Conservation (phyloP, 345 rosid species). For the Dimocarpus longan region DNA sequence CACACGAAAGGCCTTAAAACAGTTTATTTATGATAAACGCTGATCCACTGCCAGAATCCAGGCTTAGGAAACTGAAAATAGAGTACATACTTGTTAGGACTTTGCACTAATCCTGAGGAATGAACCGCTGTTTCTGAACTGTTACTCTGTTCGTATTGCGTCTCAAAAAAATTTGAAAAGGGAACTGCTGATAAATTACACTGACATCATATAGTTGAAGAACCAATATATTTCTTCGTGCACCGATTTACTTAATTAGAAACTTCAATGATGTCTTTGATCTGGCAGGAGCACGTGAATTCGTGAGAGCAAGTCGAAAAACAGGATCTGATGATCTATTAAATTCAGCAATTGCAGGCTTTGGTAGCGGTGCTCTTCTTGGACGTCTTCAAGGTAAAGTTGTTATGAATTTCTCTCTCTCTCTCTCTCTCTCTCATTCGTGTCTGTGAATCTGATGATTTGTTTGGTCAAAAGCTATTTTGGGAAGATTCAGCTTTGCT, state of each 20-base stretch:
- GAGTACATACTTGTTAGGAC: not conserved
- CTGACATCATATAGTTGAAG: not conserved
- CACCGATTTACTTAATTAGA: not conserved
- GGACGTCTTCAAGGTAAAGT: conserved; percentile 81
- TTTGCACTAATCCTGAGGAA: not conserved
- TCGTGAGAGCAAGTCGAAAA: conserved; percentile 65
- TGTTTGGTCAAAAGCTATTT: conserved; percentile 2
- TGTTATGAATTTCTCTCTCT: not conserved
- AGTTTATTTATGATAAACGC: not conserved
- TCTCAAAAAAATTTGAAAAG: too few species aligned
- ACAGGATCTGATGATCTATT: conserved; percentile 67
- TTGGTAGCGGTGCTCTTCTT: conserved; percentile 77
- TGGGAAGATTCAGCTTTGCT: conserved; percentile 9
- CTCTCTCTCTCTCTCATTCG: not conserved
- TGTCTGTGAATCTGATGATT: not conserved
- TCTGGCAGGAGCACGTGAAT: conserved; percentile 76
- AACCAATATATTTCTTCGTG: not conserved
- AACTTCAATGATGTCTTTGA: conserved; percentile 23
- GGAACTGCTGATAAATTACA: too few species aligned
- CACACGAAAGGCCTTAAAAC: not conserved
- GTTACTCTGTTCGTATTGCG: too few species aligned
- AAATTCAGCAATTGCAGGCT: conserved; percentile 79
- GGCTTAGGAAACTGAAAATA: not conserved
- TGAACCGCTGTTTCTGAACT: too few species aligned
- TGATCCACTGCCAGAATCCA: not conserved